Evolutionary conservation across 352 stramenopile species (phyloP).

Genomic region (Thraustotheca clavata): DNA sequence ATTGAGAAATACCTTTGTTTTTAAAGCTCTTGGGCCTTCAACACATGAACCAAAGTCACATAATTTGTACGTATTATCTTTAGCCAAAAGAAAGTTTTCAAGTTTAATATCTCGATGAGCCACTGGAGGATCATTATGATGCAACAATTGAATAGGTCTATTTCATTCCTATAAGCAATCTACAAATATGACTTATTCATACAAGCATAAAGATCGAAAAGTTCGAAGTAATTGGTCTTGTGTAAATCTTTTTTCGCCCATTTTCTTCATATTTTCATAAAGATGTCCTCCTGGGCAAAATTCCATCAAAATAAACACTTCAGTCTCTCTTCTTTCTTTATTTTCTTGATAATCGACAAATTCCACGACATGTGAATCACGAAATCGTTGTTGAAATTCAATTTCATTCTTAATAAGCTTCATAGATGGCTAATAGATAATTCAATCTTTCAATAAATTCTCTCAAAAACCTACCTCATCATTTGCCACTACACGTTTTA

Average conservation of each 20-base stretch:
- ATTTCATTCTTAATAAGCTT: conserved; percentile 61
- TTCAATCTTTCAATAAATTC: neutral
- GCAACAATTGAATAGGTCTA: conserved; percentile 52
- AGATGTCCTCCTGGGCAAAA: conserved; percentile 91
- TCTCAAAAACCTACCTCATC: conserved; percentile 24
- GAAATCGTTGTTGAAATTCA: conserved; percentile 61
- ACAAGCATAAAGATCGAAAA: conserved; percentile 68
- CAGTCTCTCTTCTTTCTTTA: conserved; percentile 37
- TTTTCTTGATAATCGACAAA: conserved; percentile 48
- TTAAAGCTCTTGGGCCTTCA: conserved; percentile 59
- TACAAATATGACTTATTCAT: conserved; percentile 24
- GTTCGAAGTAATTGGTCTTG: conserved; percentile 58
- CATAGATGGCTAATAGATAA: conserved; percentile 19
- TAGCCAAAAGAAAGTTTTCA: conserved; percentile 93
- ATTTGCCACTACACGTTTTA: conserved; percentile 66
- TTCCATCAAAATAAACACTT: conserved; percentile 96
- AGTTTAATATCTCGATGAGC: conserved; percentile 96
- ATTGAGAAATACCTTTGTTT: conserved; percentile 40
- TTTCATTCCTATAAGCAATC: neutral
- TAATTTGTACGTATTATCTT: conserved; percentile 89
- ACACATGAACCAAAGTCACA: conserved; percentile 94
- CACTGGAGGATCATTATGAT: conserved; percentile 82
- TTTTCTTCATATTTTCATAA: conserved; percentile 88
- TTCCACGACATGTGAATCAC: conserved; percentile 39
- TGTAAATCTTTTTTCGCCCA: conserved; percentile 60